Evolutionary conservation across 1,284 basidiomycete species (phyloP).

Genomic region (Ceratobasidium sp.): DNA sequence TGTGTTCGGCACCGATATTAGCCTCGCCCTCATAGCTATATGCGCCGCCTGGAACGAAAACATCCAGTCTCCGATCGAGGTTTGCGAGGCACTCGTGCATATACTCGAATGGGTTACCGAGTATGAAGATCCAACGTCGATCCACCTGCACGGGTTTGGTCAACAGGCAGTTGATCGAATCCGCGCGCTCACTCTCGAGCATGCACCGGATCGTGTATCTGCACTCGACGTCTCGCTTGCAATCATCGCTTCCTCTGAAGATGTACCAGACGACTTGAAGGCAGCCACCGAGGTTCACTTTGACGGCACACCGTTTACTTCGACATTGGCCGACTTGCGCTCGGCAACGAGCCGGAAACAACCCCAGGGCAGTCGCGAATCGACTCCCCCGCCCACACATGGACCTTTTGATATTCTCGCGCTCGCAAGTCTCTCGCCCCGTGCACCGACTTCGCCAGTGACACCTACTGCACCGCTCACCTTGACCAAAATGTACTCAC

Average conservation of each 20-base stretch:
- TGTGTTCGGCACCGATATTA: slow-evolving; percentile 26
- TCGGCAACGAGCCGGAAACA: neutral
- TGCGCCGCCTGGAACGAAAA: slow-evolving; percentile 14
- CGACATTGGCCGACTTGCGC: slow-evolving; percentile 7
- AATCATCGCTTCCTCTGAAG: neutral
- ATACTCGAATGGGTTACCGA: slow-evolving; percentile 23
- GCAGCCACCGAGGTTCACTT: neutral
- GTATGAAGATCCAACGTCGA: neutral
- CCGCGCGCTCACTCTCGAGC: neutral
- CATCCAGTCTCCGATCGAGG: neutral
- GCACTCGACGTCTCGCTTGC: slow-evolving; percentile 1
- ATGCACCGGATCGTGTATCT: neutral
- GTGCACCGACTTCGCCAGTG: slow-evolving; percentile 22
- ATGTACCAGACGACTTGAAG: slow-evolving; percentile 14
- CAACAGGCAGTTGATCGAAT: neutral
- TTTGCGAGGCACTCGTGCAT: slow-evolving; percentile 5
- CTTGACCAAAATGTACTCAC: slow-evolving; percentile 39
- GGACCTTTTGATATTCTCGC: slow-evolving; percentile 18
- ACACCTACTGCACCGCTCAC: slow-evolving; percentile 21
- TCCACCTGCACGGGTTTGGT: slow-evolving; percentile 13
- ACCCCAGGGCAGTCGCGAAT: neutral
- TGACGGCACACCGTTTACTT: neutral
- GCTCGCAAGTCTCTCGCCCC: slow-evolving; percentile 25
- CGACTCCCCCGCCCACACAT: neutral
- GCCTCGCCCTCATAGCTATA: slow-evolving; percentile 17